Evolutionary conservation across 139 green algal genomes (phyloP).

Genomic region (Chlamydomonas incerta): DNA sequence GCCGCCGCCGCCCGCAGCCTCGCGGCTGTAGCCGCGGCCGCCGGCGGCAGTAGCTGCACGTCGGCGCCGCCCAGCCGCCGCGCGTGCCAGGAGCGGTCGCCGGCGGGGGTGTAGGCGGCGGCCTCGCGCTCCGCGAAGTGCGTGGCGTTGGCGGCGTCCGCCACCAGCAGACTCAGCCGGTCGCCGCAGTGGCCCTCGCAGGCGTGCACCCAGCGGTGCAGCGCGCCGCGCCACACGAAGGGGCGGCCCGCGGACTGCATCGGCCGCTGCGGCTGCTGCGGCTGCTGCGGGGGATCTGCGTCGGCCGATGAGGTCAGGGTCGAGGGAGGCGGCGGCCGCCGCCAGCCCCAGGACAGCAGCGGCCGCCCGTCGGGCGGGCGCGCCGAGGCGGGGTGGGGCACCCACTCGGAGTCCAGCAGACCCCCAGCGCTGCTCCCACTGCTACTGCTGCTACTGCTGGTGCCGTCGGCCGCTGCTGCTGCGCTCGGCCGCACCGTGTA

Average conservation of each 20-base stretch:
- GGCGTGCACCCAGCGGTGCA: background rate
- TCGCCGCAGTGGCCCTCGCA: background rate
- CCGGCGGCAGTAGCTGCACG: background rate
- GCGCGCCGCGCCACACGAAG: background rate
- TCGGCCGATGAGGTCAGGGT: background rate
- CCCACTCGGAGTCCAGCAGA: background rate
- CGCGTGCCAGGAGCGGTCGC: background rate
- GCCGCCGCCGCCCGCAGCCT: no score
- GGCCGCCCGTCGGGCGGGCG: background rate
- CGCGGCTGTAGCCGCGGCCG: no score
- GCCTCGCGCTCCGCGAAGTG: background rate
- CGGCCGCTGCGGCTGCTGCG: background rate
- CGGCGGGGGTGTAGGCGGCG: background rate
- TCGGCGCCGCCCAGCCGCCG: background rate
- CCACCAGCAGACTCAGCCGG: background rate
- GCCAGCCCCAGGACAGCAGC: background rate
- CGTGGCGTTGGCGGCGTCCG: background rate
- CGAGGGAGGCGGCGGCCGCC: background rate
- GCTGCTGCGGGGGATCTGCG: no score
- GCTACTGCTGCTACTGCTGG: background rate
- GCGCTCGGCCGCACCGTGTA: background rate
- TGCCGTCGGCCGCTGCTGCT: background rate
- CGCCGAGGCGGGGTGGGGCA: background rate
- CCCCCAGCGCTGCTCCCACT: background rate
- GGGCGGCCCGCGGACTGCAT: background rate